Evolutionary conservation across 202 grass and related monocot genomes (phyloP), one percentile per base, ranked within the genome.

Genomic region (Setaria italica): DNA sequence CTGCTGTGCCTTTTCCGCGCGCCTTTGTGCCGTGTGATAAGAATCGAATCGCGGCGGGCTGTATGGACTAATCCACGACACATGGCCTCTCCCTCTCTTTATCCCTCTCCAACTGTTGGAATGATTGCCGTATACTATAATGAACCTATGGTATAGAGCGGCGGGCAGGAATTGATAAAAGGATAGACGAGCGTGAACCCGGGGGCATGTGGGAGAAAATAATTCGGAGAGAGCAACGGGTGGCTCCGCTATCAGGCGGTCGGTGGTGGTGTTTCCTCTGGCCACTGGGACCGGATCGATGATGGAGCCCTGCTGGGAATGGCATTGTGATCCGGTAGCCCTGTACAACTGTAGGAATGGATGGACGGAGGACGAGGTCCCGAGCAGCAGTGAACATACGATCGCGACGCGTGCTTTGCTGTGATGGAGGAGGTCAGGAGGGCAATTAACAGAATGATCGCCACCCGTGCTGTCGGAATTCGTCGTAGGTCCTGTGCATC

Each of bases 151-250:
- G 47, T 81, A 29, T 81, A 60, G 58, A 3, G 58, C 58, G 58
- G 49, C 21, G 77, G 29, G 1, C 15, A 1, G 20, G 25, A 45
- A 33, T 7, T 46, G 43, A 74, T 10, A n/a, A 21, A 57, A 14
- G n/a, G n/a, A 32, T 2, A 2, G 33, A n/a, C 20, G 11, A 41
- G 63, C 63, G 43, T 71, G 32, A 12, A 5, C 29, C 14, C 37
- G 14, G 33, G 55, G 47, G 67, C 74, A 56, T 70, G 65, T 48
- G 74, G 35, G 75, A 17, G 67, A 53, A 65, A 39, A 58, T 70
- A 78, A 77, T 71, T 77, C 30, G 13, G 35, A n/a, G 42, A 74
- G 51, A 69, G 77, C 87, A 67, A 85, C 70, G 42, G 30, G 42
- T 50, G 55, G 16, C 57, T 19, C 67, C 59, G 51, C 17, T 17